Percentiles rank a stretch among this genome's conserved stretches.
These are phyloP conservation scores for Tolypocladium sp. DNA, from an alignment of 2,329 filamentous ascomycete genomes.

Conservation along the genomic window DNA sequence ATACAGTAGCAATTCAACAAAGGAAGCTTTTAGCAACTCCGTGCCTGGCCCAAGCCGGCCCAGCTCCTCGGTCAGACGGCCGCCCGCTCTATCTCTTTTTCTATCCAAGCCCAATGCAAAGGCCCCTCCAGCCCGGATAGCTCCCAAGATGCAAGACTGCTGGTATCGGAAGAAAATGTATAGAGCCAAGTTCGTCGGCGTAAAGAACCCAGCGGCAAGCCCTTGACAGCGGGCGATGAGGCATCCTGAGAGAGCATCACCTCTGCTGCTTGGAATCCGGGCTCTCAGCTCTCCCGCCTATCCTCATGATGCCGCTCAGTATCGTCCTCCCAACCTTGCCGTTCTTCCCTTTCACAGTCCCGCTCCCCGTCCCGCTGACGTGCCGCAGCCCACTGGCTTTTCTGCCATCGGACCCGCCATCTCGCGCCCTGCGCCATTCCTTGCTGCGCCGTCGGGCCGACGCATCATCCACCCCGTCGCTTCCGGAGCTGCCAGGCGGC, in stretches of 20 bases:
- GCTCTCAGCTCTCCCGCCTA: slow-evolving; percentile 29
- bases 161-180: neutral
- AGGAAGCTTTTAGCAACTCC: neutral
- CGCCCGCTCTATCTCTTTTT: neutral
- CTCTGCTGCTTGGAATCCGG: slow-evolving; percentile 24
- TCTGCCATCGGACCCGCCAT: neutral
- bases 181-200: neutral
- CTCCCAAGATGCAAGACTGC: neutral
- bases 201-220: neutral
- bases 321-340: slow-evolving; percentile 32
- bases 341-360: slow-evolving; percentile 25
- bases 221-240: neutral
- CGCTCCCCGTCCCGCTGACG: slow-evolving; percentile 14
- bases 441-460: slow-evolving; percentile 18
- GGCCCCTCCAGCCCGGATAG: neutral
- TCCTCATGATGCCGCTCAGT: slow-evolving; percentile 34
- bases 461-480: slow-evolving; percentile 26
- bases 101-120: neutral
- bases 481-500: slow-evolving; percentile 42
- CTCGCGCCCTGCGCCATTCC: slow-evolving; percentile 15
- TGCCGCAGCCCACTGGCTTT: slow-evolving; percentile 18
- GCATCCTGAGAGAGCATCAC: slow-evolving; percentile 5
- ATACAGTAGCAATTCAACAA: neutral
- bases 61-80: neutral
- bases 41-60: neutral